Conservation (phyloP, 345 rosid genomes). For the Kandelia obovata region DNA sequence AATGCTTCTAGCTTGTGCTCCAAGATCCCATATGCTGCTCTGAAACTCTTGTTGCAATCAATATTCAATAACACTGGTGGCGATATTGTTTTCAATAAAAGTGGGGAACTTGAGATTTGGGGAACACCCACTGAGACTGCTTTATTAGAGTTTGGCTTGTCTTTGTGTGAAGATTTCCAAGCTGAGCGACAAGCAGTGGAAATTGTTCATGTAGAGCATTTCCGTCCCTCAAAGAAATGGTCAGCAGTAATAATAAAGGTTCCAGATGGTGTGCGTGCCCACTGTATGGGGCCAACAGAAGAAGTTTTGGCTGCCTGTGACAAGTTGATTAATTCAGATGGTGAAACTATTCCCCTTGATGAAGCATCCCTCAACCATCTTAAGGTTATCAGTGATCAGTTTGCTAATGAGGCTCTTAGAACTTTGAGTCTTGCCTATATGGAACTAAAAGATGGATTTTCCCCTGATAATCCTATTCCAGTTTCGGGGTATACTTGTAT, state of each 20-base stretch:
- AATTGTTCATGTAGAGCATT: conserved; percentile 69
- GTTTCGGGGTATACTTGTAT: conserved; percentile 53
- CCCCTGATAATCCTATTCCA: conserved; percentile 54
- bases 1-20: conserved; percentile 46
- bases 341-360: conserved; percentile 70
- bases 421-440: conserved; percentile 75
- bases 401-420: conserved; percentile 84
- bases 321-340: conserved; percentile 61
- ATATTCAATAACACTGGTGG: conserved; percentile 84
- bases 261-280: conserved; percentile 72
- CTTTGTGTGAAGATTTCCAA: conserved; percentile 73
- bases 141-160: conserved; percentile 67
- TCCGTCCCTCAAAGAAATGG: conserved; percentile 78
- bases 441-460: conserved; percentile 55
- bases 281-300: conserved; percentile 88
- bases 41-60: conserved; percentile 63
- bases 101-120: conserved; percentile 63
- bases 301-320: conserved; percentile 78
- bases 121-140: conserved; percentile 93
- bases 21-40: conserved; percentile 51
- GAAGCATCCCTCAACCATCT: conserved; percentile 50
- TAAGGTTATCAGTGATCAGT: conserved; percentile 60
- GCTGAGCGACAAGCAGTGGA: conserved; percentile 49
- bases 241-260: conserved; percentile 77
- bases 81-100: conserved; percentile 66